Evolutionary conservation across 768 basidiomycete genomes (phyloP).

Genomic region (Panaeolus papilionaceus): DNA sequence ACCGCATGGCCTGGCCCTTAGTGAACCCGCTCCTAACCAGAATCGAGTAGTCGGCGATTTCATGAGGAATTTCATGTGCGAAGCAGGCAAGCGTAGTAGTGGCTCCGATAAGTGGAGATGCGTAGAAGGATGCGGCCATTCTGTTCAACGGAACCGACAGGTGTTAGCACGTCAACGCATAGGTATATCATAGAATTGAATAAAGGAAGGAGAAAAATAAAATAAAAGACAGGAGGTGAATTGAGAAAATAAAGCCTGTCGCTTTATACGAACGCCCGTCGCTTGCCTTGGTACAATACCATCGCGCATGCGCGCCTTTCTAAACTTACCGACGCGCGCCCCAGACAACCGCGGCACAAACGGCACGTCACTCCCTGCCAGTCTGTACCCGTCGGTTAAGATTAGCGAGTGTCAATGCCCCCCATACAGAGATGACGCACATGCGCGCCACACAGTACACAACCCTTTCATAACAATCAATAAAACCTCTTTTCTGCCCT

Average conservation of each 20-base stretch:
- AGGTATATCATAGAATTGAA: slow-evolving; percentile 4
- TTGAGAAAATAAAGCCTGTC: neutral
- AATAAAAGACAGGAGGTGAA: neutral
- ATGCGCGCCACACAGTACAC: slow-evolving; percentile 5
- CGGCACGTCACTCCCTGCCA: slow-evolving; percentile 3
- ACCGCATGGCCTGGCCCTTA: slow-evolving; percentile 91
- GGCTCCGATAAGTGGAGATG: slow-evolving; percentile 91
- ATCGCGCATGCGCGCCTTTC: neutral
- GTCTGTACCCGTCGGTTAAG: neutral
- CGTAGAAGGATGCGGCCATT: slow-evolving; percentile 97
- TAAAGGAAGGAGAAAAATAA: neutral
- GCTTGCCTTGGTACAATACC: neutral
- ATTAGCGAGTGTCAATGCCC: neutral
- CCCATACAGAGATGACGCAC: slow-evolving; percentile 4
- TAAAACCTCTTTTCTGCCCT: neutral
- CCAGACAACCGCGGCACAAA: neutral
- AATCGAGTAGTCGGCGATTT: slow-evolving; percentile 98
- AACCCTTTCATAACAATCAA: neutral
- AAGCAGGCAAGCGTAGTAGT: slow-evolving; percentile 96
- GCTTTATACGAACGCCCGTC: neutral
- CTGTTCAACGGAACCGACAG: slow-evolving; percentile 40
- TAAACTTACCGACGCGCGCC: slow-evolving; percentile 1
- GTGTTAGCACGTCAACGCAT: neutral
- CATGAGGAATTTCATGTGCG: slow-evolving; percentile 94
- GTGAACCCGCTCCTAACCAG: slow-evolving; percentile 89